Conservation (phyloP, 2,329 filamentous ascomycete species). For the Trichophyton rubrum region DNA sequence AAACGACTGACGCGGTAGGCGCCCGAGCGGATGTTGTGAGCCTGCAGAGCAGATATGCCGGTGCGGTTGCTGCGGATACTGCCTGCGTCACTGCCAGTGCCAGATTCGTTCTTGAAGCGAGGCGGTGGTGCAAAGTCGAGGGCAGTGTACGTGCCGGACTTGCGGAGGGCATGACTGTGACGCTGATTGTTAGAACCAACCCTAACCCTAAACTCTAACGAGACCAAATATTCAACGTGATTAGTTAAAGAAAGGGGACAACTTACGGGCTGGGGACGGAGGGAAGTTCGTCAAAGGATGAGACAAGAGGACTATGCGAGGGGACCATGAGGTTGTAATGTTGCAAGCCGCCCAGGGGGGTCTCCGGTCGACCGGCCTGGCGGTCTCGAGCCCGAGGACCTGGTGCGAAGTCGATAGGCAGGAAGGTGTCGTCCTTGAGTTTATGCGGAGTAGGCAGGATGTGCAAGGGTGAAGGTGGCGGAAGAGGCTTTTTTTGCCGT, state of each 20-base stretch:
- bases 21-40: conserved; percentile 62
- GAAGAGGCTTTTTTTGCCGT: conserved; percentile 46
- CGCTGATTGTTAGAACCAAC: background rate
- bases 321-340: conserved; percentile 65
- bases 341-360: conserved; percentile 44
- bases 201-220: too few species aligned
- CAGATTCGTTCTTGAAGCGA: conserved; percentile 34
- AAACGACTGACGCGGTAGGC: conserved; percentile 79
- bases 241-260: conserved; percentile 2
- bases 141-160: conserved; percentile 37
- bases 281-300: conserved; percentile 74
- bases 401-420: conserved; percentile 75
- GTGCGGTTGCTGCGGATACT: conserved; percentile 57
- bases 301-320: conserved; percentile 64
- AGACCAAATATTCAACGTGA: background rate
- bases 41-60: conserved; percentile 59
- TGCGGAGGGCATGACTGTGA: conserved; percentile 35
- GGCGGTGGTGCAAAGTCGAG: conserved; percentile 40
- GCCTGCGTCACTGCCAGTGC: conserved; percentile 30
- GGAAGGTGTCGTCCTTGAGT: conserved; percentile 68
- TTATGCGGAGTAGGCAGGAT: conserved; percentile 76
- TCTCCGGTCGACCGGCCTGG: conserved; percentile 53
- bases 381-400: conserved; percentile 55
- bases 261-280: conserved; percentile 85
- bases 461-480: conserved; percentile 60